Base-by-base conservation (phyloP, 257 asterid species). In the Nicotiana knightiana region DNA sequence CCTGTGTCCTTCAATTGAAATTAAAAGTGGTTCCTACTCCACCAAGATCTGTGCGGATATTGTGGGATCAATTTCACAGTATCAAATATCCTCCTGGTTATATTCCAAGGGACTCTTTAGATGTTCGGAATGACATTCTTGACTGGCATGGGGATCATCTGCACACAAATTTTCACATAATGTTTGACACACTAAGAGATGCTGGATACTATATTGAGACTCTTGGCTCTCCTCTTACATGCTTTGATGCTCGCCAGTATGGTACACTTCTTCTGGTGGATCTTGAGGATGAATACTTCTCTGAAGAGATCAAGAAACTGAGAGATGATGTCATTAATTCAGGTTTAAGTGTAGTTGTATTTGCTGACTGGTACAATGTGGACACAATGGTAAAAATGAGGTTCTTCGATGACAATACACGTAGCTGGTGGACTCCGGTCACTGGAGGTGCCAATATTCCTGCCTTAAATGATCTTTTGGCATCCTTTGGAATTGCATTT, bases 121-220 rank as follows among this genome's bases (percentile, higher is more conserved):
- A 96, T 84, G 98, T 96, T 81, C 89, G 97, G 87, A 96, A 89
- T 64, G 99, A 96, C 89, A 94, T 96, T 86, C 98, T 96, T 55
- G 99, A 96, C 82, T 96, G 98, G 99, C 98, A 96, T 85, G 99
- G 98, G 24, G 99, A 96, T 87, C 98, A 96, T 89, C 90, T 96
- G 81, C 99, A 96, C 77, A 96, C 99, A 33, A 96, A 96, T 85
- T 96, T 91, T 86, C 99, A 96, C 85, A 93, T 94, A 82, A 96
- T 96, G 99, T 96, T 86, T 84, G 95, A 96, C 90, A 96, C 92
- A 87, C 83, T 96, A 83, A 90, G 98, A 87, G 98, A 96, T 85
- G 93, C 97, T 4, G 99, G 98, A 79, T 96, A 93, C 88, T 94
- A 92, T 82, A 92, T 96, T 76, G 99, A 96, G 87, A 93, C 97